Conservation (phyloP, 2,329 filamentous ascomycete species). For the Claviceps spartinae region DNA sequence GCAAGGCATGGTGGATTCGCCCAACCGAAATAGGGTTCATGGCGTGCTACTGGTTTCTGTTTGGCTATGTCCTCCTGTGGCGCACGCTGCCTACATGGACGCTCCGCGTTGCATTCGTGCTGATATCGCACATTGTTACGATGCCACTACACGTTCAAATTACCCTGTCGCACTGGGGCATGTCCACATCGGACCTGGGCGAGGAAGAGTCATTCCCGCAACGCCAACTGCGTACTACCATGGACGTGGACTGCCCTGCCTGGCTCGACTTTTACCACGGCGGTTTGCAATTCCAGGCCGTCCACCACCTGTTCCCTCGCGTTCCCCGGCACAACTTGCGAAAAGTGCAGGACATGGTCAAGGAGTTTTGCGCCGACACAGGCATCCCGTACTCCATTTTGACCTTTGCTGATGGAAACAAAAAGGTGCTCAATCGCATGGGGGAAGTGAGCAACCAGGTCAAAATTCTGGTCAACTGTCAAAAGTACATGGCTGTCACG, state of each 20-base stretch:
- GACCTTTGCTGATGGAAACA: constrained; percentile 49
- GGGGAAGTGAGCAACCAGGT: constrained; percentile 49
- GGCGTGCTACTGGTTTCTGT: constrained; percentile 53
- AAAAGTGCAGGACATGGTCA: constrained; percentile 43
- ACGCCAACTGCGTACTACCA: constrained; percentile 56
- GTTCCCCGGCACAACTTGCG: constrained; percentile 56
- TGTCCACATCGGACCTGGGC: constrained; percentile 53
- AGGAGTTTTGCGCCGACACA: constrained; percentile 51
- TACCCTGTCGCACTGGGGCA: constrained; percentile 59
- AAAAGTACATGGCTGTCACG: constrained; percentile 34
- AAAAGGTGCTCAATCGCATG: constrained; percentile 32
- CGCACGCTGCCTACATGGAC: constrained; percentile 43
- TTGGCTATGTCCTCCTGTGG: constrained; percentile 52
- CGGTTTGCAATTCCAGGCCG: constrained; percentile 58
- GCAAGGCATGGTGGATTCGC: constrained; percentile 52
- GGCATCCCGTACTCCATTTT: constrained; percentile 48
- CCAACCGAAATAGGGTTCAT: constrained; percentile 52
- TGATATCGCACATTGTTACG: constrained; percentile 51
- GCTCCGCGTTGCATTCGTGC: constrained; percentile 45
- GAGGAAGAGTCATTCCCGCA: constrained; percentile 54
- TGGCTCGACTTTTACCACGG: constrained; percentile 64
- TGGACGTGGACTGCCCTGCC: constrained; percentile 59
- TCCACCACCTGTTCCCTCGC: constrained; percentile 57
- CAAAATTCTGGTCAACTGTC: constrained; percentile 43
- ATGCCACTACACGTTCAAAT: constrained; percentile 61